Base-by-base conservation (phyloP, 2,329 filamentous ascomycete species). In the Ambrosiella xylebori region DNA sequence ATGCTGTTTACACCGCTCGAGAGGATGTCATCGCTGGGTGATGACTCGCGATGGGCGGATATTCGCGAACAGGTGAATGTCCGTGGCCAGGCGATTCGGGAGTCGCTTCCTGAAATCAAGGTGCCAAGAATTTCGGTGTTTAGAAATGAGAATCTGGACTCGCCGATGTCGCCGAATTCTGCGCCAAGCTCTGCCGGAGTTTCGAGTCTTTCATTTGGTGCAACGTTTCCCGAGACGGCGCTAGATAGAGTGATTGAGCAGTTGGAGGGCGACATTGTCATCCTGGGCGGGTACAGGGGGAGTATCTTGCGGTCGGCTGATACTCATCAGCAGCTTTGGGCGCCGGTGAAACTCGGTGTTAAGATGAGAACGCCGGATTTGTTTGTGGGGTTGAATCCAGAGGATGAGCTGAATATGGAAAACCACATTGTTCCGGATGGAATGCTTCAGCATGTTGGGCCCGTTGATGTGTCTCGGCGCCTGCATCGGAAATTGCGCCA, bases 361-460 rank as follows among this genome's bases (percentile, higher is more conserved):
- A 95, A 95, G 64, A 79, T 96, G 61, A 84, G 90, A 58, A 95
- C 93, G 66, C 90, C 91, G 1, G 88, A 97, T 66, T 75, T 97
- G 3, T 88, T 95, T 67, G 84, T 97, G 8, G 90, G 89, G 0
- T 71, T 96, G 3, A 78, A 86, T 12, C 80, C 80, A 1, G 85
- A 89, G 64, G 90, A 94, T 59, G 91, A 96, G 65, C 85, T 88
- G 64, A 77, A 73, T 4, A 93, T 93, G 81, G 81, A 86, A 63
- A 78, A 94, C 60, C 82, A 75, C n/a, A 88, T 97, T 61, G 85
- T 89, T 56, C 77, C 90, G 0, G 88, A 83, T 1, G 89, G 89
- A 7, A 94, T 95, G 80, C 75, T 96, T n/a, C 84, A 88, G 50
- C 83, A 95, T 65, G 88, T 96, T 62, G 91, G 91, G 0, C 89